These are phyloP conservation scores for Penicillium sumatraense DNA, from an alignment of 2,329 filamentous ascomycete species.

Conservation along the genomic window DNA sequence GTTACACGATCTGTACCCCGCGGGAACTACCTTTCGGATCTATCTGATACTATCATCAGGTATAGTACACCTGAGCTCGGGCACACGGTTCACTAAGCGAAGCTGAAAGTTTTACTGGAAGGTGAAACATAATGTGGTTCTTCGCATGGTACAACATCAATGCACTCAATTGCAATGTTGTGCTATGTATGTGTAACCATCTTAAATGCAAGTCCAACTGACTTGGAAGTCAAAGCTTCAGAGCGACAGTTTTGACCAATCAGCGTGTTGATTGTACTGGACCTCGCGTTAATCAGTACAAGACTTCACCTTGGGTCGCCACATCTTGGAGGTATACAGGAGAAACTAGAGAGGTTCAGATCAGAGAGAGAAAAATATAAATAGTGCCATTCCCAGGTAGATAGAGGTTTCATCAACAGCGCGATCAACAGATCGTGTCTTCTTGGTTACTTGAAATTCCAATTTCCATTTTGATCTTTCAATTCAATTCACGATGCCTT, in stretches of 20 bases:
- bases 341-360: too few species aligned
- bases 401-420: background rate
- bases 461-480: background rate
- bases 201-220: background rate
- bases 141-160: background rate
- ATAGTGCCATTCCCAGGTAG: background rate
- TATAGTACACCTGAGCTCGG: background rate
- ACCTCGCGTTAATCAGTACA: too few species aligned
- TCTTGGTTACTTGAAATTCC: background rate
- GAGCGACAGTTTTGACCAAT: background rate
- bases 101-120: background rate
- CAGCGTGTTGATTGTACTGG: too few species aligned
- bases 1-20: background rate
- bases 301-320: too few species aligned
- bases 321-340: too few species aligned
- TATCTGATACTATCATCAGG: background rate
- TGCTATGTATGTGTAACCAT: background rate
- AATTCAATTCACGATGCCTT: conserved; percentile 10
- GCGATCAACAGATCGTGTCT: background rate
- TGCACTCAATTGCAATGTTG: background rate
- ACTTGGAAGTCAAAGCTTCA: background rate
- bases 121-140: background rate
- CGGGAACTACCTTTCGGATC: background rate
- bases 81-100: background rate
- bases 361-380: background rate